Evolutionary conservation across 106 monocot species (phyloP).

Genomic region (Cymbidium sinense): DNA sequence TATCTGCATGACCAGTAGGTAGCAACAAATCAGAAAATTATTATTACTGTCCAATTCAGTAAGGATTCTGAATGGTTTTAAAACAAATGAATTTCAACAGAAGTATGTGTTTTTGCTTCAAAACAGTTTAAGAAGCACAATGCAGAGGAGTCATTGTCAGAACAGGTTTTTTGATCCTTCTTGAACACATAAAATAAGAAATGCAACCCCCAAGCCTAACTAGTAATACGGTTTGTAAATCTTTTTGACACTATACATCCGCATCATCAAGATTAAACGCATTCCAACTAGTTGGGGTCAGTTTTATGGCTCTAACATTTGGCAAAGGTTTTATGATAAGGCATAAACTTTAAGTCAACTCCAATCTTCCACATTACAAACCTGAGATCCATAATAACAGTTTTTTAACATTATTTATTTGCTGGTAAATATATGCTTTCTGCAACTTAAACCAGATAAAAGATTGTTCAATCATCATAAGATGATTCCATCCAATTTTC

Average conservation of each 20-base stretch:
- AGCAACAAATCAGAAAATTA: not conserved
- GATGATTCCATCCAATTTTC: not conserved
- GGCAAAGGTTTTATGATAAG: too few relatives aligned
- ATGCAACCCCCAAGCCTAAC: too few relatives aligned
- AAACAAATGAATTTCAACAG: not conserved
- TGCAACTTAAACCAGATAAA: not conserved
- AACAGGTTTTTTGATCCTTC: too few relatives aligned
- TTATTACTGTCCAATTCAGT: not conserved
- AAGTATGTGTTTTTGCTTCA: not conserved
- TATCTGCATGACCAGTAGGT: conserved; percentile 35
- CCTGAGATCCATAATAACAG: too few relatives aligned
- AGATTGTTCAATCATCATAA: not conserved
- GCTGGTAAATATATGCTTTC: not conserved
- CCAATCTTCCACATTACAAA: too few relatives aligned
- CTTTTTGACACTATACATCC: too few relatives aligned
- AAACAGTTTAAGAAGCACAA: not conserved
- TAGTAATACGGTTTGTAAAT: too few relatives aligned
- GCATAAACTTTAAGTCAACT: too few relatives aligned
- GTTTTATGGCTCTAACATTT: too few relatives aligned
- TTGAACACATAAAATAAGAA: too few relatives aligned
- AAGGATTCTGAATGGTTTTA: not conserved
- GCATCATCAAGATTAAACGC: not conserved
- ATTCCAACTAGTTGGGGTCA: not conserved
- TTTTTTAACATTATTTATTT: too few relatives aligned
- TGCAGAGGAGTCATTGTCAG: not conserved